Conservation (phyloP, 805 yeast species). For the Yamadazyma olivae region DNA sequence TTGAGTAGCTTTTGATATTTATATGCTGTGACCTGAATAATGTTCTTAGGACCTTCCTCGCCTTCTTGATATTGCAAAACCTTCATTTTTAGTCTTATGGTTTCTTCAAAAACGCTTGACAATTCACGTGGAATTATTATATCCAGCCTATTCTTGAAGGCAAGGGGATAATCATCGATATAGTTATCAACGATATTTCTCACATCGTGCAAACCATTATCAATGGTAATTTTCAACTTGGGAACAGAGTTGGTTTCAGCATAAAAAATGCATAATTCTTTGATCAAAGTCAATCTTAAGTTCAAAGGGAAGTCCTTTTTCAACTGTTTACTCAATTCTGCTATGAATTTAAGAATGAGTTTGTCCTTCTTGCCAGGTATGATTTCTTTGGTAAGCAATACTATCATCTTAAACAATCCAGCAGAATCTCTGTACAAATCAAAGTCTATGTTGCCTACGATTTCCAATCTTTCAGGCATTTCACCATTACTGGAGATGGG, state of each 20-base stretch:
- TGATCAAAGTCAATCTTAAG: conserved; percentile 22
- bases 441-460: conserved; percentile 4
- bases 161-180: conserved; percentile 17
- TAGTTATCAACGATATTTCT: conserved; percentile 11
- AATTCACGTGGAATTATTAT: conserved; percentile 17
- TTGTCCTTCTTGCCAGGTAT: conserved; percentile 13
- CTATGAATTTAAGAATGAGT: conserved; percentile 26
- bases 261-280: conserved; percentile 29
- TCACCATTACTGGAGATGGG: too few relatives aligned
- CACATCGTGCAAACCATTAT: too few relatives aligned
- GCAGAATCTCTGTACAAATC: conserved; percentile 13
- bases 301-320: conserved; percentile 18
- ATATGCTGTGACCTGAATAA: too few relatives aligned
- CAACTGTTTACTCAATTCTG: conserved; percentile 15
- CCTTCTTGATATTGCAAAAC: conserved; percentile 5
- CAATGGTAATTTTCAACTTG: too few relatives aligned
- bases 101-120: conserved; percentile 15
- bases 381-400: conserved; percentile 19
- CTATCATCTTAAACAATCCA: conserved; percentile 23
- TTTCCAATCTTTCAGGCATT: too few relatives aligned
- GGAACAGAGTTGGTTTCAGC: conserved; percentile 19
- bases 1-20: too few relatives aligned
- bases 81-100: conserved; percentile 17
- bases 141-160: conserved; percentile 5
- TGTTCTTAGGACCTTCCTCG: too few relatives aligned